Conservation (phyloP, 208 protist species). For the Leishmania arabica region DNA sequence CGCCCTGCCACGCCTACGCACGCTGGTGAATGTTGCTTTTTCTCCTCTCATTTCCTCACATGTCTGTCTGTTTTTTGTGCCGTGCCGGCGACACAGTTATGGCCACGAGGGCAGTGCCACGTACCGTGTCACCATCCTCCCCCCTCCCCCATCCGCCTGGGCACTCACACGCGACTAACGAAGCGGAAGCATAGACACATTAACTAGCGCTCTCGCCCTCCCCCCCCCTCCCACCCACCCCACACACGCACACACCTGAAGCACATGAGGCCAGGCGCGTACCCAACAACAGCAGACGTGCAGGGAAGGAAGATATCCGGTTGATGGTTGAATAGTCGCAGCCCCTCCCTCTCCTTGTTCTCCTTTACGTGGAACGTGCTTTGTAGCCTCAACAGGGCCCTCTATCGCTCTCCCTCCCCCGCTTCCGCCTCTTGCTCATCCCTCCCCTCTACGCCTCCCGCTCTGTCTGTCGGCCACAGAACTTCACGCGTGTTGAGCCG, state of each 20-base stretch:
- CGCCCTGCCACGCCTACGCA: not conserved
- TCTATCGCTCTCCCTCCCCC: not conserved
- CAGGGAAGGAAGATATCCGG: not conserved
- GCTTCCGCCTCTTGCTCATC: not conserved
- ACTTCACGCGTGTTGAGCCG: not conserved
- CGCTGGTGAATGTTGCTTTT: not conserved
- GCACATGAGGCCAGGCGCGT: not conserved
- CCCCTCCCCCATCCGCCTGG: not conserved
- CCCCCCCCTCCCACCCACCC: not conserved
- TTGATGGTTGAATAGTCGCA: not conserved
- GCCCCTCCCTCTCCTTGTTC: not conserved
- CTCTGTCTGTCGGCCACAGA: not conserved
- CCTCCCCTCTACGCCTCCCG: not conserved
- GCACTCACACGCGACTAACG: not conserved
- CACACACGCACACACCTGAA: not conserved
- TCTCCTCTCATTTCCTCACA: not conserved
- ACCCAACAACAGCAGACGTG: not conserved
- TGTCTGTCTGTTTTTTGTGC: not conserved
- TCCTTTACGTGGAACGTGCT: not conserved
- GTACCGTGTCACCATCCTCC: not conserved
- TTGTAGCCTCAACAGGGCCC: too few species aligned
- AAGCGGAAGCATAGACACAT: not conserved
- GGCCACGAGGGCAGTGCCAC: not conserved
- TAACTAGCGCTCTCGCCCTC: not conserved
- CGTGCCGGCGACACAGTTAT: not conserved